Conservation (phyloP, 768 basidiomycete genomes). For the Lentinula sp. region DNA sequence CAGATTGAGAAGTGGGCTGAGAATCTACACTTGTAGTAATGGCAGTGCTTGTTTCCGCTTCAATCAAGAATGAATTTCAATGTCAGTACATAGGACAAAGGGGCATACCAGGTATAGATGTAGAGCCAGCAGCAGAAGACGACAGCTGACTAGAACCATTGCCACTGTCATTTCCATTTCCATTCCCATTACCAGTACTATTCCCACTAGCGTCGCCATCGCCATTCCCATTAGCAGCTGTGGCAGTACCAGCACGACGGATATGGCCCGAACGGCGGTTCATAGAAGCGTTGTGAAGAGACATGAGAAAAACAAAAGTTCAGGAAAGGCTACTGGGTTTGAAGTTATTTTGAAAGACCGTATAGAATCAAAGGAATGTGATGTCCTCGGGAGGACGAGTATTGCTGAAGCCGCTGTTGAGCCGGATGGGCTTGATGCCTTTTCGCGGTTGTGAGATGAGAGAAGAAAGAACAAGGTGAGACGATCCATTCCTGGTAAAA, state of each 20-base stretch:
- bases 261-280: neutral
- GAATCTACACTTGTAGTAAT: neutral
- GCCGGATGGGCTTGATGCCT: neutral
- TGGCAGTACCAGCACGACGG: neutral
- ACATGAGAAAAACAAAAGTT: neutral
- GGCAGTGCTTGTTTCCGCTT: neutral
- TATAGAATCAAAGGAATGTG: constrained; percentile 6
- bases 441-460: neutral
- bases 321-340: neutral
- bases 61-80: neutral
- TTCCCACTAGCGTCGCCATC: neutral
- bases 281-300: neutral
- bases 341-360: neutral
- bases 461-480: neutral
- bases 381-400: neutral
- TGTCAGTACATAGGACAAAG: neutral
- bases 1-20: neutral
- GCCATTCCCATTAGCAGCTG: neutral
- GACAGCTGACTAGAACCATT: neutral
- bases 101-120: neutral
- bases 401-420: neutral
- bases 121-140: neutral
- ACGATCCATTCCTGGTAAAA: neutral
- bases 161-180: neutral
- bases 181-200: neutral